phyloP scores from a whole-genome alignment of 1,284 basidiomycete species.

The Cryptococcus depauperatus region DNA sequence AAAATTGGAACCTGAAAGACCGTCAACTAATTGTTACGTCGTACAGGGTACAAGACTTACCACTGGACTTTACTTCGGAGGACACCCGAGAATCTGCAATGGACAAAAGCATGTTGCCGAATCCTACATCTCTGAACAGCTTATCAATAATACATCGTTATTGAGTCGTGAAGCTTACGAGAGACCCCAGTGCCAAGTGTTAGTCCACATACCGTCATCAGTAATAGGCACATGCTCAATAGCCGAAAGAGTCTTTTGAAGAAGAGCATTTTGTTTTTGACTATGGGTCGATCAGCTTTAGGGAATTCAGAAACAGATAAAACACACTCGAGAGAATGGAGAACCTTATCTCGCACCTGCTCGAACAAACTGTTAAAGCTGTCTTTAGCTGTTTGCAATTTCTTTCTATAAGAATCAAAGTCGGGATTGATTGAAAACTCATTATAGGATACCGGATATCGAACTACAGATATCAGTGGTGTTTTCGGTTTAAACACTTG shows the following conservation, averaged over 20 bases:
- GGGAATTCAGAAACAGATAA: neutral
- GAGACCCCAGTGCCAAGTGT: constrained; percentile 97
- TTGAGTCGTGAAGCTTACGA: constrained; percentile 30
- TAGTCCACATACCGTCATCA: constrained; percentile 74
- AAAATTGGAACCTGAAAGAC: constrained; percentile 77
- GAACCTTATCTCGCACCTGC: constrained; percentile 83
- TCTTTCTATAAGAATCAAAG: constrained; percentile 79
- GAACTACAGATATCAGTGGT: constrained; percentile 49
- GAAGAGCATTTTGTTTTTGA: constrained; percentile 75
- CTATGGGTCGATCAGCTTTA: constrained; percentile 22
- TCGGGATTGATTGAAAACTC: constrained; percentile 90
- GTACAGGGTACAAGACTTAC: constrained; percentile 49
- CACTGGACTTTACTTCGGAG: constrained; percentile 85
- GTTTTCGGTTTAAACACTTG: neutral
- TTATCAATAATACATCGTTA: constrained; percentile 10
- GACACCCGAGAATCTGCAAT: constrained; percentile 85
- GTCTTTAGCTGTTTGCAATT: constrained; percentile 70
- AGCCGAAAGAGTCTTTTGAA: constrained; percentile 83
- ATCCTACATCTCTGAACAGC: constrained; percentile 70
- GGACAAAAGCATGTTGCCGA: constrained; percentile 78
- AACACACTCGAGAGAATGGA: constrained; percentile 70
- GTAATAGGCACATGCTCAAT: constrained; percentile 51
- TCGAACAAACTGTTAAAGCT: constrained; percentile 89
- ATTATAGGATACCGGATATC: constrained; percentile 92
- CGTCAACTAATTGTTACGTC: neutral